Conservation (phyloP, 768 basidiomycete genomes). For the Phylloporus arenicola region DNA sequence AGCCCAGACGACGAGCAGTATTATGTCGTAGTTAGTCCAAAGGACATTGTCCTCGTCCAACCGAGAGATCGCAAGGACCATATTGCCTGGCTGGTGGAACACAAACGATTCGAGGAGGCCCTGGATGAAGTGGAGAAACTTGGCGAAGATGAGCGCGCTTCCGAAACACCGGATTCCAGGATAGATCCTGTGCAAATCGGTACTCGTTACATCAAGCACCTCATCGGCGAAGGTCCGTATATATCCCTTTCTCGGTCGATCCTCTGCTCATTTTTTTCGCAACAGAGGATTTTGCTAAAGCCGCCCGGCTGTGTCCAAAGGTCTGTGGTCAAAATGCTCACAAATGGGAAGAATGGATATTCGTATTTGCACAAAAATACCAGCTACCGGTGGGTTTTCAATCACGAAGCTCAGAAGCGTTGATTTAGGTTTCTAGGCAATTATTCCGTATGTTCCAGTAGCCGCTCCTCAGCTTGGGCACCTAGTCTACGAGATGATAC, state of each 20-base stretch:
- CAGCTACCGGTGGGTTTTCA: constrained; percentile 61
- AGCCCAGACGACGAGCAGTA: constrained; percentile 37
- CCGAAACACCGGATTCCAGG: constrained; percentile 33
- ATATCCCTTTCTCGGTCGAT: not conserved
- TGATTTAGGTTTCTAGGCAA: constrained; percentile 43
- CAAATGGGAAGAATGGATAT: constrained; percentile 96
- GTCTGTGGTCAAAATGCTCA: constrained; percentile 76
- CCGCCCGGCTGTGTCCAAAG: constrained; percentile 77
- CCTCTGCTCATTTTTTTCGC: not conserved
- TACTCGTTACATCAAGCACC: constrained; percentile 76
- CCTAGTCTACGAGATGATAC: constrained; percentile 91
- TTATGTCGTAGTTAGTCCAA: constrained; percentile 83
- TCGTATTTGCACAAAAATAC: constrained; percentile 75
- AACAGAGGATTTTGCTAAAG: constrained; percentile 63
- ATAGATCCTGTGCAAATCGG: constrained; percentile 70
- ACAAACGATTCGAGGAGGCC: constrained; percentile 83
- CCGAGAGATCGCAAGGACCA: constrained; percentile 87
- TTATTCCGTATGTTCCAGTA: constrained; percentile 88
- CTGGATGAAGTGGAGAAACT: constrained; percentile 73
- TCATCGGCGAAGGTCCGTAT: constrained; percentile 69
- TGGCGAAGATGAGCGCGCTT: constrained; percentile 19
- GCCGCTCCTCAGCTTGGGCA: constrained; percentile 73
- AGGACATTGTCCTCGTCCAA: constrained; percentile 81
- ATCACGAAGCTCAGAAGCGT: not conserved
- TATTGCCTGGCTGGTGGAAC: constrained; percentile 87